A percentile compares a stretch with the other conserved stretches of the same genome.
These are phyloP conservation scores for Suillus placidus DNA, from an alignment of 768 basidiomycete genomes.

Conservation along the genomic window DNA sequence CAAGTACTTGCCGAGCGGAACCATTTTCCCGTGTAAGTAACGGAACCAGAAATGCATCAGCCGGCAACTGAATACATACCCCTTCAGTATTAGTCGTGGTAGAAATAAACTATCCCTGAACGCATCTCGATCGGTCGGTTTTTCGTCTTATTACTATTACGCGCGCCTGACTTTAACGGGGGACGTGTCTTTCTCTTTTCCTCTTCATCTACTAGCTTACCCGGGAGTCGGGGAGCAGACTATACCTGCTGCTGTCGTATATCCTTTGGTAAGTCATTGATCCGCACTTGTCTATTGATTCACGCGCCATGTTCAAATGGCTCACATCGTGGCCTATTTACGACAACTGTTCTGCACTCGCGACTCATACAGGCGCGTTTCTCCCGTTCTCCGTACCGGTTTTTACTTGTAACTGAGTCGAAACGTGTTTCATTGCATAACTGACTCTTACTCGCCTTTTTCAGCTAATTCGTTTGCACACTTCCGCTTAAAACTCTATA, in stretches of 20 bases:
- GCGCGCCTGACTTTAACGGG: slow-evolving; percentile 22
- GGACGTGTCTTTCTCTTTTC: slow-evolving; percentile 22
- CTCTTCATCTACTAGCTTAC: slow-evolving; percentile 23
- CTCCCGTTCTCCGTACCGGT: slow-evolving; percentile 36
- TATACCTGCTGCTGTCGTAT: slow-evolving; percentile 18
- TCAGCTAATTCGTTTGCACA: slow-evolving; percentile 39
- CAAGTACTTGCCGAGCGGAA: slow-evolving; percentile 25
- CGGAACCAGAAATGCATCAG: slow-evolving; percentile 34
- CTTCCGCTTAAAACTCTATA: slow-evolving; percentile 35
- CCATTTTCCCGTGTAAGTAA: slow-evolving; percentile 27
- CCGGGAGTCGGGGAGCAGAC: not conserved
- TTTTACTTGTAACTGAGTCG: slow-evolving; percentile 19
- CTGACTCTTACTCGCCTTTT: slow-evolving; percentile 28
- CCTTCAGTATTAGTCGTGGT: slow-evolving; percentile 36
- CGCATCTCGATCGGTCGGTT: slow-evolving; percentile 27
- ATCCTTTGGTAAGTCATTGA: slow-evolving; percentile 33
- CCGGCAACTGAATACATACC: slow-evolving; percentile 37
- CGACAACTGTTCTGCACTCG: slow-evolving; percentile 28
- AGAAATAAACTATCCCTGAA: slow-evolving; percentile 34
- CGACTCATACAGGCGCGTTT: slow-evolving; percentile 30
- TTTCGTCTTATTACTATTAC: slow-evolving; percentile 30
- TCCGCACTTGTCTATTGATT: slow-evolving; percentile 16
- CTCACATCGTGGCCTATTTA: slow-evolving; percentile 36
- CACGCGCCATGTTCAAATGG: slow-evolving; percentile 32
- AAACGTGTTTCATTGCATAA: slow-evolving; percentile 26